Evolutionary conservation across 2,329 filamentous ascomycete species (phyloP).

Genomic region (Apiospora koreana): DNA sequence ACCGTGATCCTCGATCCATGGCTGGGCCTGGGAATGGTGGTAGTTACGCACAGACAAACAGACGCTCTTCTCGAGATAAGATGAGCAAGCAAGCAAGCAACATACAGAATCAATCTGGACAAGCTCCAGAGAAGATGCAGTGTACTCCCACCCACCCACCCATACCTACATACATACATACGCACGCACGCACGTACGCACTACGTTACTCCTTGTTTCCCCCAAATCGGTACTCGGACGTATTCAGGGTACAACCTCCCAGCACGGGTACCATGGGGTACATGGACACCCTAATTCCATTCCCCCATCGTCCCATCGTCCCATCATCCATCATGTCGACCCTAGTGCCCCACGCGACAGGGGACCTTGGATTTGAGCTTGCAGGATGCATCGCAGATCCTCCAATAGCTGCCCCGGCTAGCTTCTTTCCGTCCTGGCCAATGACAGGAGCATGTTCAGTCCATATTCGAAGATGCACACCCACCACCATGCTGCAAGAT

Average conservation of each 20-base stretch:
- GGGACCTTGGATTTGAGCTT: neutral
- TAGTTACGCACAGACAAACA: neutral
- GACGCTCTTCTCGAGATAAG: neutral
- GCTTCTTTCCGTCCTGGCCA: neutral
- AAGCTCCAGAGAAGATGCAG: neutral
- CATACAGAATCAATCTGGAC: neutral
- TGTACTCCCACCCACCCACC: slow-evolving; percentile 1
- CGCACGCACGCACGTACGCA: slow-evolving; percentile 6
- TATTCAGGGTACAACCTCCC: slow-evolving; percentile 10
- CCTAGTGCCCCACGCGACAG: slow-evolving; percentile 8
- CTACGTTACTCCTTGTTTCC: slow-evolving; percentile 7
- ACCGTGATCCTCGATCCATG: neutral
- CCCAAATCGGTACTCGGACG: slow-evolving; percentile 4
- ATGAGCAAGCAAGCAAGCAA: neutral
- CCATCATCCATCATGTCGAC: neutral
- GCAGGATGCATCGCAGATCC: slow-evolving; percentile 9
- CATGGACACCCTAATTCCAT: slow-evolving; percentile 3
- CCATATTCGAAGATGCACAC: neutral
- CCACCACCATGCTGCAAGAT: slow-evolving; percentile 2
- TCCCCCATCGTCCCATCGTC: too few relatives aligned
- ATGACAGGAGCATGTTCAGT: neutral
- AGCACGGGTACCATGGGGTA: slow-evolving; percentile 6
- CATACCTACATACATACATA: slow-evolving; percentile 4
- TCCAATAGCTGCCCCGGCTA: slow-evolving; percentile 10
- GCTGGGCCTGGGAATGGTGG: neutral